Percentiles rank a stretch among this genome's conserved stretches.
Conservation (phyloP, 352 stramenopile genomes). For the Pythium myriotylum region DNA sequence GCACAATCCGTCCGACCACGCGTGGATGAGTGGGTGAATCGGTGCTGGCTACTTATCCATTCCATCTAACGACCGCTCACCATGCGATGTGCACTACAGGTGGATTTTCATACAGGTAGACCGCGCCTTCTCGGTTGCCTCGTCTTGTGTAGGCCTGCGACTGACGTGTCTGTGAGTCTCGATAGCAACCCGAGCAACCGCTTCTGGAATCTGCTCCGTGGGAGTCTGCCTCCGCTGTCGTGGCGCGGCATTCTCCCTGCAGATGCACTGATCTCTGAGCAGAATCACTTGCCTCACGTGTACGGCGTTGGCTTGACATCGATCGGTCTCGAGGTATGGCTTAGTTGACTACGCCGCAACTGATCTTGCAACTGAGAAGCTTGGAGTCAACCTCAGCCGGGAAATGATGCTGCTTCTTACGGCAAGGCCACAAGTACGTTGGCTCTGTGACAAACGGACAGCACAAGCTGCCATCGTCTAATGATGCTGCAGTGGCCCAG, state of each 20-base stretch:
- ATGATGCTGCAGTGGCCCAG: conserved; percentile 7
- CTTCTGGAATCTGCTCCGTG: conserved; percentile 87
- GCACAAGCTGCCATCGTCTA: background rate
- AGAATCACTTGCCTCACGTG: conserved; percentile 70
- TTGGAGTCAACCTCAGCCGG: conserved; percentile 41
- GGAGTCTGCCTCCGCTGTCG: conserved; percentile 47
- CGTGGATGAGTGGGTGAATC: conserved; percentile 44
- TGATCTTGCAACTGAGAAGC: background rate
- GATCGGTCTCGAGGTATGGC: conserved; percentile 73
- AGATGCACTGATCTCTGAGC: conserved; percentile 56
- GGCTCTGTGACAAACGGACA: background rate
- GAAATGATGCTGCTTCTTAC: conserved; percentile 85
- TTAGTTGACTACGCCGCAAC: background rate
- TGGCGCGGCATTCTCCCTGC: conserved; percentile 70
- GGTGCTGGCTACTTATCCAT: background rate
- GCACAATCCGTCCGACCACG: conserved; percentile 90
- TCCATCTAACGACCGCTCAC: background rate
- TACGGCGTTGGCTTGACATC: conserved; percentile 82
- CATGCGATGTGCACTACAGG: conserved; percentile 9
- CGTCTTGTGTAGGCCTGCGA: background rate
- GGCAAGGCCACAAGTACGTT: conserved; percentile 65
- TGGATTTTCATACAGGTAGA: conserved; percentile 68
- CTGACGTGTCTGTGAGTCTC: background rate
- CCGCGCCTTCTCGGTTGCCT: background rate
- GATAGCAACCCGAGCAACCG: conserved; percentile 83